A percentile compares a stretch with the other conserved stretches of the same genome.
phyloP scores from a whole-genome alignment of 2,329 filamentous ascomycete species.

The Hymenoscyphus scutula region DNA sequence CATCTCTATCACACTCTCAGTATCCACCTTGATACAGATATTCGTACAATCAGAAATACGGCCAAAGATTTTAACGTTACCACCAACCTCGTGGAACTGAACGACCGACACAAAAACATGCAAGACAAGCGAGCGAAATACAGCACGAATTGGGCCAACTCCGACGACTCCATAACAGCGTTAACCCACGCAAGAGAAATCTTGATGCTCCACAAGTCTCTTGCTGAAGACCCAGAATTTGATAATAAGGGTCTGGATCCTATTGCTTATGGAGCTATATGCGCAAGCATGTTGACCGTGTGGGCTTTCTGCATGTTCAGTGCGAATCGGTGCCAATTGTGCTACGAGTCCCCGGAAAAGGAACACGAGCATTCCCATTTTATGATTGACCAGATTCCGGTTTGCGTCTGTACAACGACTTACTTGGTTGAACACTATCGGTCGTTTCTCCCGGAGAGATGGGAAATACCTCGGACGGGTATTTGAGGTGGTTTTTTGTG shows the following conservation, averaged over 20 bases:
- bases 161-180: slow-evolving; percentile 35
- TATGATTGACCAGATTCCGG: slow-evolving; percentile 7
- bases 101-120: slow-evolving; percentile 20
- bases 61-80: slow-evolving; percentile 23
- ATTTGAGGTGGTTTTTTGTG: too few relatives aligned
- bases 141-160: slow-evolving; percentile 35
- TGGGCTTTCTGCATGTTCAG: slow-evolving; percentile 40
- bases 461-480: slow-evolving; percentile 11
- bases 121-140: slow-evolving; percentile 26
- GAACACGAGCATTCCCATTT: not conserved
- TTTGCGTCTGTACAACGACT: slow-evolving; percentile 2
- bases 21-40: slow-evolving; percentile 40
- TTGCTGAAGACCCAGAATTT: not conserved
- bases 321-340: slow-evolving; percentile 31
- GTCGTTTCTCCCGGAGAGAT: slow-evolving; percentile 9
- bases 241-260: slow-evolving; percentile 33
- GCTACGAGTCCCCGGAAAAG: slow-evolving; percentile 17
- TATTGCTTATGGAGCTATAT: slow-evolving; percentile 37
- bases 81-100: slow-evolving; percentile 6
- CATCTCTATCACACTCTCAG: slow-evolving; percentile 41
- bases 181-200: slow-evolving; percentile 38
- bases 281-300: slow-evolving; percentile 36
- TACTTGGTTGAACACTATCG: not conserved
- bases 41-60: slow-evolving; percentile 34
- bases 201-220: slow-evolving; percentile 26